Conservation (phyloP, 148 eudicot genomes). For the Persicaria tinctoria region DNA sequence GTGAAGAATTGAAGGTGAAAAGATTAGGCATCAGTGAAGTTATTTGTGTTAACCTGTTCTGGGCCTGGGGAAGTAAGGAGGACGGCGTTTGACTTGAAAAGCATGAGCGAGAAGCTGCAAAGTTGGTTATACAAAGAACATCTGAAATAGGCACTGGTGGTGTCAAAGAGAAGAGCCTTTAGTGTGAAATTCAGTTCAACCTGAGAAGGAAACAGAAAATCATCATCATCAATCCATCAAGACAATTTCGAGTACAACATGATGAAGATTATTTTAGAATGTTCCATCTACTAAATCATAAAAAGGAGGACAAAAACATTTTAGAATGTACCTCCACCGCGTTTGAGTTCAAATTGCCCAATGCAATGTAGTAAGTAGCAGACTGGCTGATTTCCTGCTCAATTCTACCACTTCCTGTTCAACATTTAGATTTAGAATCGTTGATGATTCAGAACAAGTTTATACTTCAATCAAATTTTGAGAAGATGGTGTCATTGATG, state of each 20-base stretch:
- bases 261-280: not conserved
- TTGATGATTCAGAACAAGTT: not conserved
- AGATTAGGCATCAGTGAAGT: not conserved
- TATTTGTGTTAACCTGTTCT: conserved; percentile 28
- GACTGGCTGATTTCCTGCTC: conserved; percentile 32
- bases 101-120: conserved; percentile 36
- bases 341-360: conserved; percentile 43
- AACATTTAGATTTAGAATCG: conserved; percentile 13
- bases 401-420: conserved; percentile 37
- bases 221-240: not conserved
- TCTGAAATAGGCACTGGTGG: conserved; percentile 29
- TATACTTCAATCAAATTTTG: not conserved
- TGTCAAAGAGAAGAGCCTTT: conserved; percentile 32
- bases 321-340: conserved; percentile 27
- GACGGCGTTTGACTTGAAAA: conserved; percentile 30
- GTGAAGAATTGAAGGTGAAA: not conserved
- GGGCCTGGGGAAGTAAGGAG: conserved; percentile 38
- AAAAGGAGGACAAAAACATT: not conserved
- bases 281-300: not conserved
- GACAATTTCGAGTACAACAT: not conserved
- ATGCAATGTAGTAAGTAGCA: conserved; percentile 38
- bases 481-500: not conserved
- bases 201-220: conserved; percentile 16
- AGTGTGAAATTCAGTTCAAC: conserved; percentile 43
- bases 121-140: conserved; percentile 30